Evolutionary conservation across 768 basidiomycete species (phyloP).

Genomic region (Leccinellum rugosiceps): DNA sequence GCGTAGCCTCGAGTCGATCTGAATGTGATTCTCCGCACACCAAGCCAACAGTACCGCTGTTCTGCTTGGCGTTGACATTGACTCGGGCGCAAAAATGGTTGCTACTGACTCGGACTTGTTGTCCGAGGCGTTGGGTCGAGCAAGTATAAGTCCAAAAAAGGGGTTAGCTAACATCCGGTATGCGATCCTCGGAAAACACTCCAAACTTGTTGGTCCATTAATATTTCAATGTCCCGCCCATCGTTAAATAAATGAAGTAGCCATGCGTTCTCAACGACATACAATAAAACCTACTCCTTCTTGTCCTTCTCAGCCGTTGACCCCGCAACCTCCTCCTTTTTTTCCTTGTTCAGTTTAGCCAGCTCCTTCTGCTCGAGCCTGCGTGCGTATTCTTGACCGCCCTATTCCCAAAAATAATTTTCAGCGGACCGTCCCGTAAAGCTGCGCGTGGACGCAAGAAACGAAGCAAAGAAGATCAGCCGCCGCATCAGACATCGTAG

Average conservation of each 20-base stretch:
- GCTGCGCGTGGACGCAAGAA: conserved; percentile 1
- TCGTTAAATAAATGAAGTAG: conserved; percentile 3
- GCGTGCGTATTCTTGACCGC: conserved; percentile 81
- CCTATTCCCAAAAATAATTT: conserved; percentile 40
- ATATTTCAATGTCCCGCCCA: conserved; percentile 5
- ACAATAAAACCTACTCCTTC: conserved; percentile 21
- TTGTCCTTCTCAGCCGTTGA: conserved; percentile 28
- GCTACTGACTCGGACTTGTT: not conserved
- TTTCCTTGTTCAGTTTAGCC: conserved; percentile 38
- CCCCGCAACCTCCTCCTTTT: conserved; percentile 21
- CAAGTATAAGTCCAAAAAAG: conserved; percentile 22
- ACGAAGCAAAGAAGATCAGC: conserved; percentile 10
- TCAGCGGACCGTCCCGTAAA: conserved; percentile 9
- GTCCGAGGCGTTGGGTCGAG: conserved; percentile 20
- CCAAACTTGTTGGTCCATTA: not conserved
- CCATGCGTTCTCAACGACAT: not conserved
- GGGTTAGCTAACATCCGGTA: conserved; percentile 19
- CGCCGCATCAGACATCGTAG: not conserved
- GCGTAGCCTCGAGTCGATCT: conserved; percentile 45
- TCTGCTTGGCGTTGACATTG: conserved; percentile 21
- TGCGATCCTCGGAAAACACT: not conserved
- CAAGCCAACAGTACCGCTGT: conserved; percentile 38
- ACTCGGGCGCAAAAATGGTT: not conserved
- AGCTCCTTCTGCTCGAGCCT: conserved; percentile 51
- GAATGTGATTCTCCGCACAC: conserved; percentile 45